Evolutionary conservation across 441 rosid genomes (phyloP).

Genomic region (Pelargonium cotyledonis): DNA sequence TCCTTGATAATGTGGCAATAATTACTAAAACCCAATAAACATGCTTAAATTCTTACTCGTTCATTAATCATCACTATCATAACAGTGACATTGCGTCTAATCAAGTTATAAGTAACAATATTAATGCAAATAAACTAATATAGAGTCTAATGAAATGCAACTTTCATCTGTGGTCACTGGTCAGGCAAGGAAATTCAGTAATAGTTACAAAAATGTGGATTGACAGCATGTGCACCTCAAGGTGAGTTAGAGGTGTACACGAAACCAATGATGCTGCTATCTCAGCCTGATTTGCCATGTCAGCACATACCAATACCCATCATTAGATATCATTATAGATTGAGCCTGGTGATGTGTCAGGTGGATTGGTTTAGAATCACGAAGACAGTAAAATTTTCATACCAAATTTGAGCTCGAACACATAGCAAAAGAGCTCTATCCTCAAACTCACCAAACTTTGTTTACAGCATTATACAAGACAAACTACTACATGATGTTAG

Average conservation of each 20-base stretch:
- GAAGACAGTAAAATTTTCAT: constrained; percentile 9
- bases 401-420: neutral
- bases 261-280: constrained; percentile 11
- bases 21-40: neutral
- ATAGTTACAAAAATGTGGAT: constrained; percentile 17
- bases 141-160: neutral
- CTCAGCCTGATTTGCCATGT: neutral
- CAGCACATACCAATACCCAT: constrained; percentile 11
- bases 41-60: neutral
- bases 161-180: constrained; percentile 19
- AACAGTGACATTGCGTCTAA: neutral
- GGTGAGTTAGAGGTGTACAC: constrained; percentile 6
- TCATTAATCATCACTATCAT: neutral
- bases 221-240: constrained; percentile 10
- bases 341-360: constrained; percentile 21
- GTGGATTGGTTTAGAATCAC: constrained; percentile 23
- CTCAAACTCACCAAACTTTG: neutral
- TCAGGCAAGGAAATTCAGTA: constrained; percentile 9
- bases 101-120: neutral
- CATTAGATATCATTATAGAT: constrained; percentile 21
- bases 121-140: neutral
- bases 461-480: neutral
- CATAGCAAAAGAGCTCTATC: neutral
- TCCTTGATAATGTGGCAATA: neutral
- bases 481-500: neutral